Evolutionary conservation across 108 stramenopile species (phyloP).

Genomic region (Nitzschia sp.): DNA sequence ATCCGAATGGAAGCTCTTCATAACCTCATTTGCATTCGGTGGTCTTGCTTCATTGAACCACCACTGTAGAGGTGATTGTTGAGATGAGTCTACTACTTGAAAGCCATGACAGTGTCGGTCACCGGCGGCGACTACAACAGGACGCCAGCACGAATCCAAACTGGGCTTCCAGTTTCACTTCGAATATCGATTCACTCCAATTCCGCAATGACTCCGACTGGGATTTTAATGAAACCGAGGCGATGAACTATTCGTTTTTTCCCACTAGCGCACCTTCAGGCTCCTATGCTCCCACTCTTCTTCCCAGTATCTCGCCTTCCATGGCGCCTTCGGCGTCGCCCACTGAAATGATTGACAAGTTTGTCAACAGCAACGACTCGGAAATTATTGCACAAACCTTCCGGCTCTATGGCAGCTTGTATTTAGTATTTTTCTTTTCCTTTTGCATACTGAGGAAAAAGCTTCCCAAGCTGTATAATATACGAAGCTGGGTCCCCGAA

Average conservation of each 20-base stretch:
- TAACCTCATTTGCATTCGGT: too few relatives aligned
- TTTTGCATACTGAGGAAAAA: slow-evolving; percentile 47
- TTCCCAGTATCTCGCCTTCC: neutral
- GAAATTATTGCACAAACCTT: slow-evolving; percentile 43
- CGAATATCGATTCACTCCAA: too few relatives aligned
- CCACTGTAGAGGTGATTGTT: too few relatives aligned
- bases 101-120: too few relatives aligned
- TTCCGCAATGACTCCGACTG: neutral
- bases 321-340: slow-evolving; percentile 2
- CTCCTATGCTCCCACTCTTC: neutral
- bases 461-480: slow-evolving; percentile 48
- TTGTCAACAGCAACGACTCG: slow-evolving; percentile 24
- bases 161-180: too few relatives aligned
- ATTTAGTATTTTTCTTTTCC: slow-evolving; percentile 33
- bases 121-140: too few relatives aligned
- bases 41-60: too few relatives aligned
- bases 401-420: slow-evolving; percentile 49
- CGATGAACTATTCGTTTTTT: neutral
- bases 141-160: too few relatives aligned
- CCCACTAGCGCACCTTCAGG: neutral
- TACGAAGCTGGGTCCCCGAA: slow-evolving; percentile 46
- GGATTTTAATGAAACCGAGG: neutral
- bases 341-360: neutral
- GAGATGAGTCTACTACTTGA: too few relatives aligned
- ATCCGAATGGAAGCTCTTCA: too few relatives aligned